Evolutionary conservation across 2,329 filamentous ascomycete species (phyloP).

Genomic region (Dothistroma septosporum): DNA sequence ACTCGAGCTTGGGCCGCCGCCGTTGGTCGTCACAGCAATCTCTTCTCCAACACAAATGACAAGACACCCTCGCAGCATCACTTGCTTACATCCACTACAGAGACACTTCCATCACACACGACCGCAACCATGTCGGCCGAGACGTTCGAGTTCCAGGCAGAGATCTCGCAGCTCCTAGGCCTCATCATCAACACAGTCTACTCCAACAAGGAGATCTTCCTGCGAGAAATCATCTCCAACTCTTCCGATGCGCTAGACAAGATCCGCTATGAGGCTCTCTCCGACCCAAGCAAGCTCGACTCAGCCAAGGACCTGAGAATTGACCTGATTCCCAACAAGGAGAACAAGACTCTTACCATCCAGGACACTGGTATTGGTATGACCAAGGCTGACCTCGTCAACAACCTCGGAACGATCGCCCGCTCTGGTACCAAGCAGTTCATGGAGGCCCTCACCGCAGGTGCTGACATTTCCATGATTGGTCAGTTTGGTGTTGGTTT

Average conservation of each 20-base stretch:
- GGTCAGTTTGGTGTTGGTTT: constrained; percentile 99
- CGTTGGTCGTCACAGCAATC: constrained; percentile 17
- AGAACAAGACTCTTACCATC: constrained; percentile 95
- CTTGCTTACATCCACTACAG: constrained; percentile 3
- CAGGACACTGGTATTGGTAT: constrained; percentile 98
- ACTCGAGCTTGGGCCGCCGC: neutral
- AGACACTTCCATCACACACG: constrained; percentile 6
- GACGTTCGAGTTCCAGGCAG: constrained; percentile 99
- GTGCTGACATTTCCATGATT: constrained; percentile 99
- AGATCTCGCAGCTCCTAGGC: constrained; percentile 99
- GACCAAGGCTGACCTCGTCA: constrained; percentile 99
- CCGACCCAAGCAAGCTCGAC: constrained; percentile 95
- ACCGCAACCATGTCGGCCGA: constrained; percentile 69
- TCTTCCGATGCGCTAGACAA: constrained; percentile 99
- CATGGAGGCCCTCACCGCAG: constrained; percentile 98
- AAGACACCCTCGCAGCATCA: neutral
- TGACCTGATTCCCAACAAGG: constrained; percentile 98
- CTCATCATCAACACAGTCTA: constrained; percentile 99
- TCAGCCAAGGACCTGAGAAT: constrained; percentile 96
- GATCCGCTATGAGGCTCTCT: constrained; percentile 97
- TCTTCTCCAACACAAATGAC: constrained; percentile 7
- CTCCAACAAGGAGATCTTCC: constrained; percentile 99
- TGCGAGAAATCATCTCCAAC: constrained; percentile 97
- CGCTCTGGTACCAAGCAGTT: constrained; percentile 99
- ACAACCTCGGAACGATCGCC: constrained; percentile 99